Conservation (phyloP, 202 grass and related monocot genomes). For the Hordeum pubiflorum region DNA sequence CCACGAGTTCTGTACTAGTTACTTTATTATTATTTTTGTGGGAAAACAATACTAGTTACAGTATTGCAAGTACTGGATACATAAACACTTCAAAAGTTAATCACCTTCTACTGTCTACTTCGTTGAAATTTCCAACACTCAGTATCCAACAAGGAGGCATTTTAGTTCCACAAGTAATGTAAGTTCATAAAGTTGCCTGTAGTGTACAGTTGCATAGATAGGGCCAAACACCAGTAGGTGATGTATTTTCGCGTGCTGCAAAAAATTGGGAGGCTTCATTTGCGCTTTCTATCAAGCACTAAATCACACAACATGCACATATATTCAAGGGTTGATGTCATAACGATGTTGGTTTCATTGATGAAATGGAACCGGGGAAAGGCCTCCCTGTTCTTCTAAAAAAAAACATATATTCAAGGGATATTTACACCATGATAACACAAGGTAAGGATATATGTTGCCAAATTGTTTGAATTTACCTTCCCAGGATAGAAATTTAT, state of each 20-base stretch:
- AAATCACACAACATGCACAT: neutral
- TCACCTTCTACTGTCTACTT: neutral
- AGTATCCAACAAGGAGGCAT: neutral
- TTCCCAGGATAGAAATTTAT: slow-evolving; percentile 88
- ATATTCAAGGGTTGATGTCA: neutral
- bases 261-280: neutral
- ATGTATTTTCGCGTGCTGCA: neutral
- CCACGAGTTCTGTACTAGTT: neutral
- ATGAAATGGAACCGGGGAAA: too few species aligned
- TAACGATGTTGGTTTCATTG: too few species aligned
- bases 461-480: slow-evolving; percentile 39
- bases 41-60: neutral
- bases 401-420: neutral
- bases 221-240: neutral
- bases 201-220: neutral
- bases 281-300: neutral
- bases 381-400: too few species aligned
- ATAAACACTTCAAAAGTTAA: neutral
- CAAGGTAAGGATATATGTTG: neutral
- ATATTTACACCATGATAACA: slow-evolving; percentile 6
- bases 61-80: neutral
- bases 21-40: neutral
- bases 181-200: neutral
- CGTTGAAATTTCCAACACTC: neutral
- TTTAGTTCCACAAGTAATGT: slow-evolving; percentile 1